Base-by-base conservation (phyloP, 306 rosid genomes). In the Psophocarpus tetragonolobus region DNA sequence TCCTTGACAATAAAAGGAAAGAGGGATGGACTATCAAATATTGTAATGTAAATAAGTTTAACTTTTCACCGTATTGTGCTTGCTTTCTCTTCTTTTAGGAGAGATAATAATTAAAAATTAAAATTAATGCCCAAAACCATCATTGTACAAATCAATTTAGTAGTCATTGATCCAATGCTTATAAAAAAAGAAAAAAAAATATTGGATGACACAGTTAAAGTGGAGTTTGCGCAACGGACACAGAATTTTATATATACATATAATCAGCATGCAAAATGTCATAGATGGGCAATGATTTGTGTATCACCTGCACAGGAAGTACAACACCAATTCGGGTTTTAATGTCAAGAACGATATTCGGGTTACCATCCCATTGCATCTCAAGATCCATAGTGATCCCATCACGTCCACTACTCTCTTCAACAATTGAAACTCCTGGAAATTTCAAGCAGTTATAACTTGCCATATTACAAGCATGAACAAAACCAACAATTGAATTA, bases 301-400 rank as follows among this genome's bases (percentile, higher is more conserved):
- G 42, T 36, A 71, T 86, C 73, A 95, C 98, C 97, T 95, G 92
- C 63, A 95, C 87, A 21, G 98, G 98, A 26, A 95, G 83, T 76
- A 71, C 84, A 45, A 95, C 81, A 71, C 98, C 98, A 60, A 95
- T 71, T 77, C 60, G 74, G 62, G 98, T 95, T 82, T 89, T 95
- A 21, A 95, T 88, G 73, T 86, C 97, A 78, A 95, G 92, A 50
- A 88, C 81, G 63, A 95, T 86, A 71, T 87, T 82, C 20, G 97
- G 98, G 72, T 91, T 85, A 50, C 98, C 98, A 85, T 95, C 98
- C 98, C 98, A 95, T 53, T 95, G 94, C 87, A 95, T 81, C 83
- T 95, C 98, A 74, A 95, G 71, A 88, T 95, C 97, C 87, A 95
- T 71, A 14, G 97, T 92, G 38, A 92, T 80, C 75, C 91, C 95